Base-by-base conservation (phyloP, 2,329 filamentous ascomycete genomes). In the Ophioceras dolichostomum region DNA sequence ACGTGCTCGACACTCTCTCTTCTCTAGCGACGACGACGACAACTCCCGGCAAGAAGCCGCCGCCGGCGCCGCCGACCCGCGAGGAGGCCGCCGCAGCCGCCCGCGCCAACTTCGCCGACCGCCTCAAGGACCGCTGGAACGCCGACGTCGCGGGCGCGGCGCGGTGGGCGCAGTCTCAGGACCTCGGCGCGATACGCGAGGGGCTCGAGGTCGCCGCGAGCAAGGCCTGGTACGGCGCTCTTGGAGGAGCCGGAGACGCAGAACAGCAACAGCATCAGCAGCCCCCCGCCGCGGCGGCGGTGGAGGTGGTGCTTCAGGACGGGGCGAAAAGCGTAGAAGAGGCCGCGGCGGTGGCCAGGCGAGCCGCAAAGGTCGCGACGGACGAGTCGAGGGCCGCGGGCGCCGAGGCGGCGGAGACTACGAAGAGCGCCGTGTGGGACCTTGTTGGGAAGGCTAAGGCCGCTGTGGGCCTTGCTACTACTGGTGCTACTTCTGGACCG, bases 121-220 rank as follows among this genome's bases (percentile, higher is more conserved):
- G 73, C 26, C 67, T 79, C 48, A 89, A 89, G 63, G 79, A 83
- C 50, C 66, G 73, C 42, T 89, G 83, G 83, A 89, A 91, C 56
- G 58, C 69, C 36, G 83, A 89, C 57, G 58, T 89, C 26, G 71
- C 80, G 54, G 65, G 67, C 42, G 68, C 79, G 36, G 79, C 82
- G 39, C 67, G 65, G 41, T 79, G 74, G 68, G 70, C 75, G 39
- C 75, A 86, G 58, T 67, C 60, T 24, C 76, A 70, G 42, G 73
- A 82, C 54, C 85, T 79, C 79, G 59, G 64, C 34, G 67, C 67
- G 37, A 67, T 78, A 38, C 68, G 76, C 38, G 72, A 79, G 44
- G 64, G 61, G 2, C 58, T 76, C 45, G 76, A 80, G 54, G 61
- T 60, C 12, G 54, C 57, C 22, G 55, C 64, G 27, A 58, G 58